Percentiles rank a stretch among this genome's conserved stretches.
phyloP scores from a whole-genome alignment of 2,329 filamentous ascomycete species.

The Pseudocercospora eumusae region DNA sequence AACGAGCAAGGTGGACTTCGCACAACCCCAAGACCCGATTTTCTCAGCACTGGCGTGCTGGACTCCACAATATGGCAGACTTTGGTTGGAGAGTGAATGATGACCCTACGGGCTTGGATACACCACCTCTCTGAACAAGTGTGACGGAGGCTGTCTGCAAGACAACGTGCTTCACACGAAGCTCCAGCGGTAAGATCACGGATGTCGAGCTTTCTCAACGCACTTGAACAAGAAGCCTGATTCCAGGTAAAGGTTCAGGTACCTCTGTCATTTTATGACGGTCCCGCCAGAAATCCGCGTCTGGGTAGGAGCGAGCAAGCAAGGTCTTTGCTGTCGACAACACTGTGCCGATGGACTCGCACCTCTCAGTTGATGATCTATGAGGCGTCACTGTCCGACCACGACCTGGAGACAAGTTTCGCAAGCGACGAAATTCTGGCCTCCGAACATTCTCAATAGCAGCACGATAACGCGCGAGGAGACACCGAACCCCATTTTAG shows the following conservation, averaged over 20 bases:
- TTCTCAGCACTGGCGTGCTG: slow-evolving; percentile 24
- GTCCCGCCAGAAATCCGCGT: neutral
- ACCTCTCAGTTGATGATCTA: neutral
- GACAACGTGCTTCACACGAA: neutral
- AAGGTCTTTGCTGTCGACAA: neutral
- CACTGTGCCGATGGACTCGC: neutral
- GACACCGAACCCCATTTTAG: too few relatives aligned
- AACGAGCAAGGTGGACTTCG: neutral
- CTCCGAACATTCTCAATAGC: too few relatives aligned
- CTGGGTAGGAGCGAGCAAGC: neutral
- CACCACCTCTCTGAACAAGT: neutral
- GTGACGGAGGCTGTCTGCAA: neutral
- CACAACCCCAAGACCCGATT: slow-evolving; percentile 6
- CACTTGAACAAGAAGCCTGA: neutral
- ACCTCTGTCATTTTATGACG: neutral
- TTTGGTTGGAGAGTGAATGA: slow-evolving; percentile 11
- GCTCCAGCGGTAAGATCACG: neutral
- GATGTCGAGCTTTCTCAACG: neutral
- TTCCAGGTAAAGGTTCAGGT: neutral
- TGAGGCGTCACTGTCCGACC: neutral
- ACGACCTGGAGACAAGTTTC: neutral
- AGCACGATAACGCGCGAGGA: too few relatives aligned
- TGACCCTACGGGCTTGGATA: neutral
- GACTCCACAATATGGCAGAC: slow-evolving; percentile 24
- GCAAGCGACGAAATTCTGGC: too few relatives aligned